Evolutionary conservation across 2,329 filamentous ascomycete species (phyloP), one percentile per base, ranked within the genome.

Genomic region (Cercospora beticola): DNA sequence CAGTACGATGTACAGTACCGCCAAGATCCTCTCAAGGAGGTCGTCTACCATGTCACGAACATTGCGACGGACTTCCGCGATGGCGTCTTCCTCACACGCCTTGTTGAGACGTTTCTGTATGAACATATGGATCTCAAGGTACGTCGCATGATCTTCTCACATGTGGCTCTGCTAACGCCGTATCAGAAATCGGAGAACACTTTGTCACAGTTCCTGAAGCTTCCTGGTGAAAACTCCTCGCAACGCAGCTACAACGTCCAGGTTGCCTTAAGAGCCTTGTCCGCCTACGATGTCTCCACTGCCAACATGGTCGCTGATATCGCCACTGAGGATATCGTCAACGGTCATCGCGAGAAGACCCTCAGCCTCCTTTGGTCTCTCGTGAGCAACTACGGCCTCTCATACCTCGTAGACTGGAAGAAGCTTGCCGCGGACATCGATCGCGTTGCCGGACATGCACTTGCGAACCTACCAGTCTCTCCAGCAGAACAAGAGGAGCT

Each of bases 261-360:
- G 69, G 77, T 89, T 26, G 86, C 86, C 0, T 77, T 90, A 2
- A 80, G 82, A 60, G 86, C 86, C 2, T 78, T 90, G 12, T 75
- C 77, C n/a, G 78, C 78, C 10, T 78, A 84, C 7, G 46, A 63
- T 10, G 82, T 82, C 1, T 77, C 83, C 12, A 79, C 76, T 4
- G 73, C 76, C 12, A 80, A 79, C 31, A 76, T 84, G 12, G 75
- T 82, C 5, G 76, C 79, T 23, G 79, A 81, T 36, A 78, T 88
- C 40, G 81, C 78, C 14, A 82, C 87, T 0, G 84, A 86, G 46
- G 86, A 90, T 65, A 85, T 90, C 58, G 86, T 90, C 6, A 84
- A 89, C 71, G 88, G 88, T 2, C 87, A 89, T 72, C 84, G 88
- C 8, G 88, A 90, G 73, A 89, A 87, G 77, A 90, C 87, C 0